phyloP scores from a whole-genome alignment of 495 filamentous ascomycete species.

The Aspergillus taichungensis region DNA sequence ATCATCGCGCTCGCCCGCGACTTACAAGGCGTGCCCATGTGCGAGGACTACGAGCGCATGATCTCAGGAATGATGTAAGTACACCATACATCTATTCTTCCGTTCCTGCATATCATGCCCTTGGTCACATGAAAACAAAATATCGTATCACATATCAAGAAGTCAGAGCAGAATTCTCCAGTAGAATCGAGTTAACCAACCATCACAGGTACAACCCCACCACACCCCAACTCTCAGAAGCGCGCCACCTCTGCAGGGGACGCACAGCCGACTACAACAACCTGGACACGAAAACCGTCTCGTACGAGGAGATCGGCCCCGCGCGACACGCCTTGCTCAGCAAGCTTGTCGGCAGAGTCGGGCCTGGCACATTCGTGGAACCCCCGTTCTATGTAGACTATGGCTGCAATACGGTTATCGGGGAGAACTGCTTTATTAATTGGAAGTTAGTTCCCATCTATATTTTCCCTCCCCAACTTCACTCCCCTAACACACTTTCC shows the following conservation, averaged over 20 bases:
- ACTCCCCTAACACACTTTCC: too few species aligned
- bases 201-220: conserved; percentile 33
- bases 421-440: conserved; percentile 43
- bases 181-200: background rate
- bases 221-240: conserved; percentile 30
- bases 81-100: background rate
- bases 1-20: conserved; percentile 34
- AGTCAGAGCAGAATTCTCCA: too few species aligned
- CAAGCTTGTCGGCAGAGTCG: conserved; percentile 35
- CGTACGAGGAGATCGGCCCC: conserved; percentile 26
- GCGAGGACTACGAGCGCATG: conserved; percentile 45
- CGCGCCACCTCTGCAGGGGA: conserved; percentile 36
- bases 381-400: conserved; percentile 47
- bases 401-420: conserved; percentile 45
- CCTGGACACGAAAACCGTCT: conserved; percentile 30
- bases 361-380: conserved; percentile 39
- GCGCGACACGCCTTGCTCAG: conserved; percentile 27
- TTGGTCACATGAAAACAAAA: too few species aligned
- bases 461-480: background rate
- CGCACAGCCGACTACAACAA: conserved; percentile 40
- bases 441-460: conserved; percentile 39
- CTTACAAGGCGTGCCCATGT: conserved; percentile 24
- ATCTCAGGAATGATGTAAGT: conserved; percentile 41
- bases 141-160: too few species aligned
- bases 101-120: too few species aligned